These are phyloP conservation scores for Pyrenophora teres DNA, from an alignment of 2,329 filamentous ascomycete genomes.

Conservation along the genomic window DNA sequence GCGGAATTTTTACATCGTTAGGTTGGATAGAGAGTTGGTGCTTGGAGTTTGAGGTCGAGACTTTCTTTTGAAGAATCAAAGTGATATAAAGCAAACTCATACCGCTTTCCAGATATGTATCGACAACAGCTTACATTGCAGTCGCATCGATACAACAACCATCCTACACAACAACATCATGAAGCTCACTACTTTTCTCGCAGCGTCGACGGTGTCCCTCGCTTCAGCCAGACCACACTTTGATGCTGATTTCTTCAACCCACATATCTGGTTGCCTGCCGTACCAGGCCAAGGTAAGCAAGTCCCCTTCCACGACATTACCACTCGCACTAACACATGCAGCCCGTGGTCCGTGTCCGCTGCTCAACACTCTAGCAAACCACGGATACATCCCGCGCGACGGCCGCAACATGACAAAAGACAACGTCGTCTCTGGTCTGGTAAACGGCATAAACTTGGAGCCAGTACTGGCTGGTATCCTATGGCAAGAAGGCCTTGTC, in stretches of 20 bases:
- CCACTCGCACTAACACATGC: neutral
- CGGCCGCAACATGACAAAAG: constrained; percentile 41
- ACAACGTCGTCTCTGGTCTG: constrained; percentile 49
- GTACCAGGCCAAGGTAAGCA: constrained; percentile 22
- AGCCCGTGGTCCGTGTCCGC: constrained; percentile 41
- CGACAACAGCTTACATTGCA: neutral
- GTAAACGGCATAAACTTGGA: constrained; percentile 53
- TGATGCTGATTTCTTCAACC: neutral
- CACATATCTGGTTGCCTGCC: constrained; percentile 25
- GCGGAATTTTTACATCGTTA: too few relatives aligned
- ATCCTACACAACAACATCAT: neutral
- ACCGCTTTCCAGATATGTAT: neutral
- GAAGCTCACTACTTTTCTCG: constrained; percentile 1
- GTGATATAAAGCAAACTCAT: neutral
- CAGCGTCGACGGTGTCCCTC: constrained; percentile 4
- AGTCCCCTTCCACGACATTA: neutral
- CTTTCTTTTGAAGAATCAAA: neutral
- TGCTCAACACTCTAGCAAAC: constrained; percentile 45
- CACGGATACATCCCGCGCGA: constrained; percentile 42
- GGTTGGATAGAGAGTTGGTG: too few relatives aligned
- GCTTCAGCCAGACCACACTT: constrained; percentile 15
- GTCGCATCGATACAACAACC: neutral
- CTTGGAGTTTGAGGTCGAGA: neutral
- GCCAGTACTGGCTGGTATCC: constrained; percentile 43
- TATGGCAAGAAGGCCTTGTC: constrained; percentile 53